phyloP scores from a whole-genome alignment of 352 stramenopile genomes.

The Blastocystis sp. region DNA sequence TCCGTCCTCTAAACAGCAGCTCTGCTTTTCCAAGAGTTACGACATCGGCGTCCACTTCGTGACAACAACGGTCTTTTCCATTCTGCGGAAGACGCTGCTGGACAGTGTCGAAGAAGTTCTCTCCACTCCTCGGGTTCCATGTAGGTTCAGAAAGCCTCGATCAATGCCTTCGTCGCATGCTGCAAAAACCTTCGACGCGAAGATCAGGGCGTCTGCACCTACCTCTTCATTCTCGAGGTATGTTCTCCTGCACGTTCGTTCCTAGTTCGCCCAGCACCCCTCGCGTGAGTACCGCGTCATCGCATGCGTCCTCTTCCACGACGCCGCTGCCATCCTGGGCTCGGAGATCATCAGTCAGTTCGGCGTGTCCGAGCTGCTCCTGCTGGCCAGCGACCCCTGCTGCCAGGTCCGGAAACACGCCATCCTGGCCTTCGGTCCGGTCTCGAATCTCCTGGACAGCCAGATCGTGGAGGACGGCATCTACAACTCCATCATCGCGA shows the following conservation, averaged over 20 bases:
- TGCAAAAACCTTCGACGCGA: neutral
- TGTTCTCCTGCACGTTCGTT: neutral
- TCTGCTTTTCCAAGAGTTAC: constrained; percentile 14
- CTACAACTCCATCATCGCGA: neutral
- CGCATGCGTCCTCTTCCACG: constrained; percentile 27
- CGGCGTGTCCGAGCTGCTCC: constrained; percentile 23
- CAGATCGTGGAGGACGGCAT: constrained; percentile 4
- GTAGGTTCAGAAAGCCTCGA: constrained; percentile 38
- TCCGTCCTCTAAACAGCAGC: neutral
- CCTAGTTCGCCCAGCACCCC: neutral
- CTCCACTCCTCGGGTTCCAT: neutral
- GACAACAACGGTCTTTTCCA: neutral
- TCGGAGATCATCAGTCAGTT: constrained; percentile 25
- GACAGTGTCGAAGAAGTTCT: neutral
- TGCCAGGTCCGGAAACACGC: constrained; percentile 39
- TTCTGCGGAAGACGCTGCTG: neutral
- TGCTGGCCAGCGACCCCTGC: neutral
- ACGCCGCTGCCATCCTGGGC: neutral
- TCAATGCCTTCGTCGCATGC: neutral
- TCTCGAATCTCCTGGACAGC: neutral
- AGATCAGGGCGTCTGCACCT: constrained; percentile 25
- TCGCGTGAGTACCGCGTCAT: neutral
- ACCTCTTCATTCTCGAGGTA: constrained; percentile 35
- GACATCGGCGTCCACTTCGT: neutral
- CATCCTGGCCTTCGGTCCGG: constrained; percentile 28